Base-by-base conservation (phyloP, 2,329 filamentous ascomycete genomes). In the Ophiosphaerella herpotricha region DNA sequence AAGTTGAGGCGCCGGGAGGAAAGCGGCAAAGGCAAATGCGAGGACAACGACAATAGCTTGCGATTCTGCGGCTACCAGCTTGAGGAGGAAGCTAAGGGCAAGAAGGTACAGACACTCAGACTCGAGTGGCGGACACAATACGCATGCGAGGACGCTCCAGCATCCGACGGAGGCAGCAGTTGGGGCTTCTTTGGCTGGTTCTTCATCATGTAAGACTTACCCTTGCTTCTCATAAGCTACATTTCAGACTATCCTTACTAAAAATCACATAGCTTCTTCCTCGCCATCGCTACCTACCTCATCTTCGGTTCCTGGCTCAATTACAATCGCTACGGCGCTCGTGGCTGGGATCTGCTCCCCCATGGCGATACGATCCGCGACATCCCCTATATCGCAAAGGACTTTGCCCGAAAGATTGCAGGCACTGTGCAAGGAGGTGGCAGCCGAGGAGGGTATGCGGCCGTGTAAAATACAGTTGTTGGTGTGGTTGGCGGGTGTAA, bases 101-200 rank as follows among this genome's bases (percentile, higher is more conserved):
- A 77, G 7, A 73, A 68, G 21, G 60, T 79, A 1, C 83, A 85
- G 51, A 82, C 90, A 9, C 74, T 97, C 57, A 84, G 86, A 46
- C 72, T 97, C 66, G 86, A 88, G 32, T 99, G 93, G 93, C 79
- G 82, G 68, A 97, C 93, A 12, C 91, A 93, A 73, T 86, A 91
- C 68, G 93, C 90, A 0, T 97, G 94, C 72, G 73, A 63, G 61
- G 71, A 74, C 43, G 66, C 68, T 43, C 62, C 60, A 4, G 75
- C 77, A 40, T 75, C 78, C 13, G 77, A 75, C 36, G 71, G 76
- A 50, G 77, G 78, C 49, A 78, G 79, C 45, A 82, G 85, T 68
- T 97, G 93, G 94, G 94, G 94, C 1, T 94, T 97, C 79, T 97
- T 97, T 68, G 97, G 93, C 14, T 99, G 94, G 94, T 84, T 97